A percentile compares a stretch with the other conserved stretches of the same genome.
phyloP scores from a whole-genome alignment of 2,329 filamentous ascomycete genomes.

The Chaetothyriales sp. region DNA sequence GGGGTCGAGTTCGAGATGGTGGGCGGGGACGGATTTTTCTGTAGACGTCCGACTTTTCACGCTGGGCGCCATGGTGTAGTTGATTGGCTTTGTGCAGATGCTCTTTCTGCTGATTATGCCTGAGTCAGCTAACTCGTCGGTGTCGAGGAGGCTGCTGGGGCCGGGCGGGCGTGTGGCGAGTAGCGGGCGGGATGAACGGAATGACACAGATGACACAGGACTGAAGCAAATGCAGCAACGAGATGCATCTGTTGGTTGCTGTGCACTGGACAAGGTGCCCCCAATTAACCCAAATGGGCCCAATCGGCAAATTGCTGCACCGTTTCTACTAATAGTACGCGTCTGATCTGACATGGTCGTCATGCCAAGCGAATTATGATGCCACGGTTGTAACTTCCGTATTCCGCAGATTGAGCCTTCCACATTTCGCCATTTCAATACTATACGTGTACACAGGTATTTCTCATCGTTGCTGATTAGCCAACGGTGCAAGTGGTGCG shows the following conservation, averaged over 20 bases:
- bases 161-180: neutral
- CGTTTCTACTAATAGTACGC: too few relatives aligned
- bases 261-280: neutral
- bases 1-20: constrained; percentile 45
- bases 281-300: neutral
- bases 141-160: neutral
- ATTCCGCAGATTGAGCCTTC: neutral
- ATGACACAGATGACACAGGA: neutral
- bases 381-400: neutral
- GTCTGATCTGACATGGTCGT: neutral
- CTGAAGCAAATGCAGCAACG: neutral
- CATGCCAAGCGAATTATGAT: neutral
- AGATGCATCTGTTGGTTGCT: neutral
- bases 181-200: neutral
- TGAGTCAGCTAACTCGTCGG: neutral
- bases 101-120: too few relatives aligned
- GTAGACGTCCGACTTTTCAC: neutral
- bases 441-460: too few relatives aligned
- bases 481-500: too few relatives aligned
- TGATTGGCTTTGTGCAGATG: too few relatives aligned
- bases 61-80: neutral
- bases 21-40: neutral
- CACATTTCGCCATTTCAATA: too few relatives aligned
- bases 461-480: too few relatives aligned
- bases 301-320: neutral